A percentile compares a stretch with the other conserved stretches of the same genome.
Conservation (phyloP, 148 eudicot species). For the Rhododendron ferrugineum region DNA sequence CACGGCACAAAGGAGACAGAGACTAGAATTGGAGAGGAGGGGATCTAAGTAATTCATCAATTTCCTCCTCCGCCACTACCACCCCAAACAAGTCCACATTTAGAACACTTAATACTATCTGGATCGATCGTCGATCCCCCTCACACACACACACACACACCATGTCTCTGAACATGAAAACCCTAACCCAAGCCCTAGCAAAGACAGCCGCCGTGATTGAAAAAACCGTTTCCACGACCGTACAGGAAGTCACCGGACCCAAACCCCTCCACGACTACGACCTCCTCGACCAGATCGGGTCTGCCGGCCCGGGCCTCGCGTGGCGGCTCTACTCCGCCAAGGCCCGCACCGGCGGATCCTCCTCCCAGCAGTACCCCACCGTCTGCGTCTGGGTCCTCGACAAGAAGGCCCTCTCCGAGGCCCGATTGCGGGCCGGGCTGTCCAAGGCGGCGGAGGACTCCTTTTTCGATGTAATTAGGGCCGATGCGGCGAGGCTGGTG, state of each 20-base stretch:
- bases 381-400: slow-evolving; percentile 93
- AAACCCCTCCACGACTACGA: slow-evolving; percentile 83
- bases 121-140: neutral
- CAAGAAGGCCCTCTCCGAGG: slow-evolving; percentile 58
- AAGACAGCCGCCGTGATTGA: slow-evolving; percentile 93
- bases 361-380: slow-evolving; percentile 58
- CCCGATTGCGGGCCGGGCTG: slow-evolving; percentile 52
- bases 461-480: slow-evolving; percentile 62
- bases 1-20: neutral
- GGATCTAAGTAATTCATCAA: neutral
- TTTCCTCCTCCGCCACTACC: neutral
- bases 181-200: slow-evolving; percentile 88
- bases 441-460: slow-evolving; percentile 77
- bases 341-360: slow-evolving; percentile 45
- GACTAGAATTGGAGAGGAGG: neutral
- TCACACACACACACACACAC: neutral
- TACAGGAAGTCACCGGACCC: slow-evolving; percentile 93
- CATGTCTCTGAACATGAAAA: slow-evolving; percentile 90
- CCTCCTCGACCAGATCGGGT: slow-evolving; percentile 76
- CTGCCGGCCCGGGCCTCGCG: slow-evolving; percentile 82
- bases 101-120: neutral
- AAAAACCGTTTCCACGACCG: slow-evolving; percentile 83
- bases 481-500: slow-evolving; percentile 71
- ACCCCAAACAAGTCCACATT: neutral
- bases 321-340: slow-evolving; percentile 92